phyloP scores from a whole-genome alignment of 768 basidiomycete genomes.

The Leccinum imitatum region DNA sequence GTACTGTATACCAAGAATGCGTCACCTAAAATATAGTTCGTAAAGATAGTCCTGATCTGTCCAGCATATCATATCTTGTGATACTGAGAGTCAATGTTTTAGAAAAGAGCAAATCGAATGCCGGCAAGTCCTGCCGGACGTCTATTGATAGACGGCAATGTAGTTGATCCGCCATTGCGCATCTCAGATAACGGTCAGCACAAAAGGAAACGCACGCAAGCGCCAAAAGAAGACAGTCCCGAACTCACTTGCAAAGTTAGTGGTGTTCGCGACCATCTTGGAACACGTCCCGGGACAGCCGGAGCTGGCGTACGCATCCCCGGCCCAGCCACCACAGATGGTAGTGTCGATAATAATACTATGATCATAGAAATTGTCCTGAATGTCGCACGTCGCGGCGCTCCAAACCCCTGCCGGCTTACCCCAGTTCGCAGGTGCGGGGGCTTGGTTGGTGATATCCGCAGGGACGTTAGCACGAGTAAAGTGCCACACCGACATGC shows the following conservation, averaged over 20 bases:
- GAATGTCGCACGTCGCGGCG: conserved; percentile 45
- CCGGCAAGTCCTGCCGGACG: not conserved
- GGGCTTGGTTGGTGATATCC: conserved; percentile 44
- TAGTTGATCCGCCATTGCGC: conserved; percentile 59
- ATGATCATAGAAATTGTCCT: conserved; percentile 49
- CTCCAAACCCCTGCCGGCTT: conserved; percentile 52
- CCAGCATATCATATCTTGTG: not conserved
- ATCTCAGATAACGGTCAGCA: conserved; percentile 30
- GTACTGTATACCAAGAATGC: not conserved
- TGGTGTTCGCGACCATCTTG: conserved; percentile 49
- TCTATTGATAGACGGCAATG: conserved; percentile 48
- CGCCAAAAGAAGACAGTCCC: not conserved
- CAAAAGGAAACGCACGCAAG: conserved; percentile 5
- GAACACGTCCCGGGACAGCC: conserved; percentile 45
- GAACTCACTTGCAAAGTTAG: conserved; percentile 50
- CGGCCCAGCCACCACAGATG: conserved; percentile 34
- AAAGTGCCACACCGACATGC: conserved; percentile 59
- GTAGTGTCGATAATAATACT: conserved; percentile 41
- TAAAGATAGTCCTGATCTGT: not conserved
- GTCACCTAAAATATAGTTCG: not conserved
- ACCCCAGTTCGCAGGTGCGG: conserved; percentile 50
- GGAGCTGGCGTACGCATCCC: conserved; percentile 19
- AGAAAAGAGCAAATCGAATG: not conserved
- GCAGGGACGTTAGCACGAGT: conserved; percentile 46
- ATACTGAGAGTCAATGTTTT: not conserved